These are phyloP conservation scores for Akanthomyces muscarius DNA, from an alignment of 2,329 filamentous ascomycete genomes.

Conservation along the genomic window DNA sequence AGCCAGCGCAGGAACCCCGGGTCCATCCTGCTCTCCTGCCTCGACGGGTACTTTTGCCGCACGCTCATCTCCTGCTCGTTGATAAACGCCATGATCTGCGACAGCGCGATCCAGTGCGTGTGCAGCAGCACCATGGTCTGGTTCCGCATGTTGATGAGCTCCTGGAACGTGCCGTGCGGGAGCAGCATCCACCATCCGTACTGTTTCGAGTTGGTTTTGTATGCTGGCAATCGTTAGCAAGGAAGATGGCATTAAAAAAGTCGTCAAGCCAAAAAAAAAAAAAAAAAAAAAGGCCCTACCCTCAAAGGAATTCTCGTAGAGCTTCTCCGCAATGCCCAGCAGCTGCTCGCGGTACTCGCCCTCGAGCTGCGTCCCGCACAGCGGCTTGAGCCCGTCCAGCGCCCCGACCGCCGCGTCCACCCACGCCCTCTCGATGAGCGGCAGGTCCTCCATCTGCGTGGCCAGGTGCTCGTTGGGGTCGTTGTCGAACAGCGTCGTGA, in stretches of 20 bases:
- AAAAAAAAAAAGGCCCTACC: conserved; percentile 35
- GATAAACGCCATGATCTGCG: conserved; percentile 51
- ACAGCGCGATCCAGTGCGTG: conserved; percentile 52
- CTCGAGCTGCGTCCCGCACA: conserved; percentile 43
- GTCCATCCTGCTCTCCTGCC: conserved; percentile 30
- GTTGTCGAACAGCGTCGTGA: conserved; percentile 42
- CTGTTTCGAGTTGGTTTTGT: conserved; percentile 45
- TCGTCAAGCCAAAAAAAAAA: background rate
- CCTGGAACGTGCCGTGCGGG: conserved; percentile 48
- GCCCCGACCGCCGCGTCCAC: conserved; percentile 43
- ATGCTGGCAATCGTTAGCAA: conserved; percentile 34
- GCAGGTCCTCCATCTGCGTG: conserved; percentile 43
- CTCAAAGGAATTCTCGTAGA: conserved; percentile 49
- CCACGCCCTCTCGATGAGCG: conserved; percentile 43
- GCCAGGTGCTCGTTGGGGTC: conserved; percentile 39
- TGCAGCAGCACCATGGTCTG: conserved; percentile 46
- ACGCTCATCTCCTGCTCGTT: conserved; percentile 38
- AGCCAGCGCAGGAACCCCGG: conserved; percentile 48
- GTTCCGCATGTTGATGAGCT: conserved; percentile 44
- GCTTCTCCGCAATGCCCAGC: conserved; percentile 45
- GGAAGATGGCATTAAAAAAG: background rate
- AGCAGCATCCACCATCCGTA: conserved; percentile 58
- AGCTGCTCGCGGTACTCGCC: conserved; percentile 43
- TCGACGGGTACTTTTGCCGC: conserved; percentile 27
- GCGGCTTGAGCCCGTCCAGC: conserved; percentile 38